Base-by-base conservation (phyloP, 2,329 filamentous ascomycete genomes). In the Ambrosiella cleistominuta region DNA sequence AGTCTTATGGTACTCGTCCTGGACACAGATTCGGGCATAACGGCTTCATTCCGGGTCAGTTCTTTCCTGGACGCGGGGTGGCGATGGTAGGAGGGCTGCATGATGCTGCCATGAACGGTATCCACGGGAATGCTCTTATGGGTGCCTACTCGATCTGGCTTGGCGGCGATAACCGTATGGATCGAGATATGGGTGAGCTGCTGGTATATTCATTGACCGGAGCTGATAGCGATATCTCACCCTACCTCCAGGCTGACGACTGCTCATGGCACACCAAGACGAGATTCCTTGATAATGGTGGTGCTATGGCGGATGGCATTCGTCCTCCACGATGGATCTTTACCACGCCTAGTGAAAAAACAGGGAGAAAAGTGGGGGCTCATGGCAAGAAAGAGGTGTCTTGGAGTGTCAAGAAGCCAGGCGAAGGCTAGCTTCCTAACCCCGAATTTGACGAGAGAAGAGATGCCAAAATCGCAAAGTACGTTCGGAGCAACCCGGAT, bases 121-220 rank as follows among this genome's bases (percentile, higher is more conserved):
- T 60, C 27, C 42, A 52, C 27, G 49, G 54, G 5, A 44, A 56
- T n/a, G 45, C 38, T 35, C 6, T 60, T 19, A 12, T 53, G 11
- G 58, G 58, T 13, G 54, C 54, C 15, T 60, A 53, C 13, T 60
- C 58, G 12, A 60, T 60, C 49, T 60, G 58, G 58, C 50, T 60
- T 15, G 58, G 58, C 27, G 58, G 58, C 11, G 58, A 60, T 38
- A 60, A 60, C 40, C 54, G 56, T 36, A 55, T 55, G 17, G 58
- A 60, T 36, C 49, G 42, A 35, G 58, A 60, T 17, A 53, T 60
- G 49, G 58, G 58, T 2, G 58, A 60, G 40, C 49, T 57, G 17
- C 45, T 60, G 13, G 44, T 60, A 7, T 60, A 60, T 50, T 60
- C 58, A n/a, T 44, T 60, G 15, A 60, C 58, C 9, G 58, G 58